Evolutionary conservation across 192 early-diverging fungal genomes (phyloP).

Genomic region (Chytriomyces hyalinus): DNA sequence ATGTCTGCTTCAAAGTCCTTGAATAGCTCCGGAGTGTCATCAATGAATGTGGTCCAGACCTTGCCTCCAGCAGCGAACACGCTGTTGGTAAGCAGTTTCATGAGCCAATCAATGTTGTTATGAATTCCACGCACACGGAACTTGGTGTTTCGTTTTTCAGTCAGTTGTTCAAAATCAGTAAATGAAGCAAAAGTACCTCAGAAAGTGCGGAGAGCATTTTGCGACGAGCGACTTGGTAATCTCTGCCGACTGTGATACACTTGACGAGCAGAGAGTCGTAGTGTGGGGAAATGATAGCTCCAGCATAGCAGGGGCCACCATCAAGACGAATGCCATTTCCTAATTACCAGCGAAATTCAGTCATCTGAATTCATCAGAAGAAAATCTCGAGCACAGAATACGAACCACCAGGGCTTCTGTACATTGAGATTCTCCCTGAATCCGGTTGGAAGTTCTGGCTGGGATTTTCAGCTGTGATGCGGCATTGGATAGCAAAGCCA

Average conservation of each 20-base stretch:
- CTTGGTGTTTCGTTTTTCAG: neutral
- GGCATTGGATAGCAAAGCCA: slow-evolving; percentile 89
- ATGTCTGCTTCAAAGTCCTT: slow-evolving; percentile 64
- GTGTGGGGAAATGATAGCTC: slow-evolving; percentile 90
- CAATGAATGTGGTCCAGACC: slow-evolving; percentile 98
- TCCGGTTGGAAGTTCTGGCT: slow-evolving; percentile 93
- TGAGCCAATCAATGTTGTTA: slow-evolving; percentile 95
- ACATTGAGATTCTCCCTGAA: slow-evolving; percentile 94
- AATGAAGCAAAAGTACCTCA: slow-evolving; percentile 52
- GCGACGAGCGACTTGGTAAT: slow-evolving; percentile 88
- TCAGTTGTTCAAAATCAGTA: neutral
- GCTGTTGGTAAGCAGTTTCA: slow-evolving; percentile 81
- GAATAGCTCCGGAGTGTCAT: slow-evolving; percentile 94
- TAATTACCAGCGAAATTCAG: neutral
- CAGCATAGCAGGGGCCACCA: slow-evolving; percentile 82
- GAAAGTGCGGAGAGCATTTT: slow-evolving; percentile 88
- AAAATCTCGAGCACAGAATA: slow-evolving; percentile 60
- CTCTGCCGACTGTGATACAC: slow-evolving; percentile 70
- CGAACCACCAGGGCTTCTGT: slow-evolving; percentile 86
- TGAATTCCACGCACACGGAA: slow-evolving; percentile 97
- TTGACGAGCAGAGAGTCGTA: slow-evolving; percentile 97
- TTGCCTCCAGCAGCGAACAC: slow-evolving; percentile 73
- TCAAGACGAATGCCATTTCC: slow-evolving; percentile 53
- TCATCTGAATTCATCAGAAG: too few species aligned
- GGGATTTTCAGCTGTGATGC: slow-evolving; percentile 96